These are phyloP conservation scores for Dothidotthia symphoricarpi DNA, from an alignment of 2,329 filamentous ascomycete species.

Conservation along the genomic window DNA sequence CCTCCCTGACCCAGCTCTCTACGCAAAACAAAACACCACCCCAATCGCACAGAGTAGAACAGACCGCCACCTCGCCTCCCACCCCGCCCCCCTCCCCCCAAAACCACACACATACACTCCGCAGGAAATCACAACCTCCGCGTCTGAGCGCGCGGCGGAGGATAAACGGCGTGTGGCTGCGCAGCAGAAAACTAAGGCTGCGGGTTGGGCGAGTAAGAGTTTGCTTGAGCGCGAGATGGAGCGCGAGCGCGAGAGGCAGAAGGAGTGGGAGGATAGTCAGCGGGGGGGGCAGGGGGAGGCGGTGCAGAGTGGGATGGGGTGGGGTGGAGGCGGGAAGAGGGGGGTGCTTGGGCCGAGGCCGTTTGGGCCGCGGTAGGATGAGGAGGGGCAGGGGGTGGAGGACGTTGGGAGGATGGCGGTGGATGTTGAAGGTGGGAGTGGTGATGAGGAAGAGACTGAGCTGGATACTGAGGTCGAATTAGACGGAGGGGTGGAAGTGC, in stretches of 20 bases:
- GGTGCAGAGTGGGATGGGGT: constrained; percentile 58
- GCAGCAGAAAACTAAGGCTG: constrained; percentile 61
- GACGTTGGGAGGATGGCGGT: no score
- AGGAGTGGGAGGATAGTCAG: constrained; percentile 77
- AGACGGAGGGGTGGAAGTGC: no score
- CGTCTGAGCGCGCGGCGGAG: constrained; percentile 62
- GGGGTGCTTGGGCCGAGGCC: constrained; percentile 79
- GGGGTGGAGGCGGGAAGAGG: constrained; percentile 61
- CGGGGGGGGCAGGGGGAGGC: constrained; percentile 67
- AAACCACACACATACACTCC: constrained; percentile 44
- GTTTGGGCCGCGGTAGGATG: constrained; percentile 39
- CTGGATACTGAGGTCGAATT: no score
- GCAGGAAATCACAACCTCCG: constrained; percentile 54
- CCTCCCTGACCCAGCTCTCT: constrained; percentile 35
- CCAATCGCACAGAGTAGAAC: constrained; percentile 48
- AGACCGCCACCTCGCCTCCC: constrained; percentile 57
- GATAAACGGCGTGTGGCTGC: constrained; percentile 59
- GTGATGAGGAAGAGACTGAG: no score
- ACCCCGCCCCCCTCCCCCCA: constrained; percentile 51
- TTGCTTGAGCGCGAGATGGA: constrained; percentile 80
- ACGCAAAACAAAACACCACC: constrained; percentile 18
- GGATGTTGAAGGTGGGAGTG: no score
- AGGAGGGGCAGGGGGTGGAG: no score
- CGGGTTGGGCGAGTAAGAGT: constrained; percentile 65
- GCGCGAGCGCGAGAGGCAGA: constrained; percentile 70